Evolutionary conservation across 2,329 filamentous ascomycete species (phyloP), one percentile per base, ranked within the genome.

Genomic region (Pestalotiopsis sp.): DNA sequence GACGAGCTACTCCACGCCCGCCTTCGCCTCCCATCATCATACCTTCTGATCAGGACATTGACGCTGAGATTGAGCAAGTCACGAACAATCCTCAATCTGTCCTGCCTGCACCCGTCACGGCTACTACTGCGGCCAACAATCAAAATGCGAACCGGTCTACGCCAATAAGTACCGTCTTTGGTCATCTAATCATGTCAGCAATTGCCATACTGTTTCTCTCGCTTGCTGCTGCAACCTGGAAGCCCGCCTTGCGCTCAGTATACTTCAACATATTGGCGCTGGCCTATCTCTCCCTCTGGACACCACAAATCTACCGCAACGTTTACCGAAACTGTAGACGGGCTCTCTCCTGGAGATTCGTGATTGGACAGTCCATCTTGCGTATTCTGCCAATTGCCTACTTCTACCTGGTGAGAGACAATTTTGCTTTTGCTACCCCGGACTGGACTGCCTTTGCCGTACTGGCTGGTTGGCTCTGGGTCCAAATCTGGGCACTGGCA

Each of bases 291-390:
- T 97, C 95, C 23, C 91, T 98, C 77, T 98, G 95, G 95, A 78
- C 91, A 0, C 95, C 96, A 0, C 96, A 99, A 79, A 97, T 98
- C 73, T 89, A 92, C 77, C 93, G 96, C 71, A 99, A 99, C 78
- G 86, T 92, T 66, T 90, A 93, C 80, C 93, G 95, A 67, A 98
- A 98, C 80, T 97, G 94, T 79, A 93, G 95, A 56, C 93, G 93
- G 75, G 95, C 95, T 0, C 85, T 98, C n/a, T 88, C 91, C 3
- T 98, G 95, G 94, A 92, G 92, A 69, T 99, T 97, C 77, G 92
- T 97, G 68, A 77, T 94, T 25, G 95, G 94, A 2, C 93, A 97
- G 79, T 96, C 93, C 62, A 74, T 91, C 4, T 85, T 97, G 7
- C 91, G 96, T 1, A 83, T 97, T 5, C 81, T 92, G 0, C 95